These are phyloP conservation scores for Bromus sterilis DNA, from an alignment of 176 grass and related monocot species.

Conservation along the genomic window DNA sequence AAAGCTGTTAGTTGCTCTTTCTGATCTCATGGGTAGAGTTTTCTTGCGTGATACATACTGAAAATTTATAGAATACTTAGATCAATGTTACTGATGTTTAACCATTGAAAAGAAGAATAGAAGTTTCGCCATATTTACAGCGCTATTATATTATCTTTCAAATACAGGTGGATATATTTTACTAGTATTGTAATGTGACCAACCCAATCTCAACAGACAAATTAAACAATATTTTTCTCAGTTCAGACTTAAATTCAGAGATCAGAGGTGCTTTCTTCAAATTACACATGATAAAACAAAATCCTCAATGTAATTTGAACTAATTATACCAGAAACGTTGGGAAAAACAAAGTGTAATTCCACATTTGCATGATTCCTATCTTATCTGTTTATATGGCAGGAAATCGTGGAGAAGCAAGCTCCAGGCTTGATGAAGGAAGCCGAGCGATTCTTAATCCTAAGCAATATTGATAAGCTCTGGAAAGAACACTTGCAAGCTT, in stretches of 20 bases:
- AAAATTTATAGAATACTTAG: not conserved
- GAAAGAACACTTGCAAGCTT: conserved; percentile 95
- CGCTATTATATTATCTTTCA: not conserved
- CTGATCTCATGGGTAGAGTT: not conserved
- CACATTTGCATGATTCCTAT: not conserved
- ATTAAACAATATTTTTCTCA: not conserved
- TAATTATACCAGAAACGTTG: not conserved
- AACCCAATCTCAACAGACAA: not conserved
- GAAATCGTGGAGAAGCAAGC: conserved; percentile 87
- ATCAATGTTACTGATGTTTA: not conserved
- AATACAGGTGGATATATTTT: conserved; percentile 1
- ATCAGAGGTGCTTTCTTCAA: not conserved
- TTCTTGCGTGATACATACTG: not conserved
- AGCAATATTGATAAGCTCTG: conserved; percentile 99
- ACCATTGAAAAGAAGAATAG: not conserved
- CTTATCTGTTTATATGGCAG: conserved; percentile 34
- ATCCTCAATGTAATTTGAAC: not conserved
- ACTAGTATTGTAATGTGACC: not conserved
- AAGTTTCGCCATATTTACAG: not conserved
- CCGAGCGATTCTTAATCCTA: conserved; percentile 88
- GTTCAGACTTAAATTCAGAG: conserved; percentile 1
- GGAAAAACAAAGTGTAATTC: not conserved
- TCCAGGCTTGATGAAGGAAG: conserved; percentile 93
- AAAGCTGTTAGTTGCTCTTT: conserved; percentile 61
- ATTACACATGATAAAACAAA: not conserved